These are phyloP conservation scores for Bipolaris victoriae DNA, from an alignment of 2,329 filamentous ascomycete genomes.

Conservation along the genomic window DNA sequence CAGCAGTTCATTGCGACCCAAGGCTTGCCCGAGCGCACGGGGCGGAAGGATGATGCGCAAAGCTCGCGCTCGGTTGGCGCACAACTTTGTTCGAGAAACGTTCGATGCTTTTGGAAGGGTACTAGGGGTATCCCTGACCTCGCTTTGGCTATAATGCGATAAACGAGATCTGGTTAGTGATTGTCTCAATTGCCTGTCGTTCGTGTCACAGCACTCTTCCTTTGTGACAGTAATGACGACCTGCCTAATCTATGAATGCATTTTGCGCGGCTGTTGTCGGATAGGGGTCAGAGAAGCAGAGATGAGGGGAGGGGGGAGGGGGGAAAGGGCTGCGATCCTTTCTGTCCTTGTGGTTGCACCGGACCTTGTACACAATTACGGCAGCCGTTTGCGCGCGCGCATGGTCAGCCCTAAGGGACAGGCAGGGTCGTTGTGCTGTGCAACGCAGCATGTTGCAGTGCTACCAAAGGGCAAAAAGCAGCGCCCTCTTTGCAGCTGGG, in stretches of 20 bases:
- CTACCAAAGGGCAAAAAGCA: not conserved
- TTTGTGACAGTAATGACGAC: not conserved
- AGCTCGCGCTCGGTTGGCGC: conserved; percentile 33
- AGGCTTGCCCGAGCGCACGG: conserved; percentile 10
- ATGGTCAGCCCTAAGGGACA: conserved; percentile 22
- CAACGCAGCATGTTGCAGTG: not conserved
- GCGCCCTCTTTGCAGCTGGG: not conserved
- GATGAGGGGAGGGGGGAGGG: not conserved
- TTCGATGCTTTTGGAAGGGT: conserved; percentile 22
- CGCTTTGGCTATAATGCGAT: conserved; percentile 17
- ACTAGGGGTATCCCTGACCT: conserved; percentile 32
- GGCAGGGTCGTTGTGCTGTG: conserved; percentile 24
- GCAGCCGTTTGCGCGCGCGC: conserved; percentile 8
- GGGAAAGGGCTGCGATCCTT: not conserved
- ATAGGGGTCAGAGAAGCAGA: not conserved
- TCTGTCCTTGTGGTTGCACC: conserved; percentile 15
- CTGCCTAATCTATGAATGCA: not conserved
- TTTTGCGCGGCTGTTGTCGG: not conserved
- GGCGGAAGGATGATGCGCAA: conserved; percentile 24
- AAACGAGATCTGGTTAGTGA: conserved; percentile 19
- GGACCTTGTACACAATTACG: conserved; percentile 6
- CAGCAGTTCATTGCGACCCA: not conserved
- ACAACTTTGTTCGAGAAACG: conserved; percentile 27
- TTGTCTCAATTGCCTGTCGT: conserved; percentile 2
- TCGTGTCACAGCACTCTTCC: not conserved